These are phyloP conservation scores for Pyrus bretschneideri DNA, from an alignment of 306 rosid genomes.

Conservation along the genomic window DNA sequence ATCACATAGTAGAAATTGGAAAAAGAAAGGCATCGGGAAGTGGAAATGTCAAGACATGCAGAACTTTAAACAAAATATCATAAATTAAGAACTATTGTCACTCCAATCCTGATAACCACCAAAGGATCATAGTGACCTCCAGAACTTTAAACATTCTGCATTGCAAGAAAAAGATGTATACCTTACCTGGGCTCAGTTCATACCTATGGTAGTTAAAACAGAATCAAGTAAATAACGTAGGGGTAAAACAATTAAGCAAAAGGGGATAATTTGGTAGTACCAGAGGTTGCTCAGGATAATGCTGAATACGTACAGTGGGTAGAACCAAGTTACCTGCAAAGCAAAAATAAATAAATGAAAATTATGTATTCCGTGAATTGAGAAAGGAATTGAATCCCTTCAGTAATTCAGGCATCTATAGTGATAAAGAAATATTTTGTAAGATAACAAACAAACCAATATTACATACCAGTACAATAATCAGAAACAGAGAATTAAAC, in stretches of 20 bases:
- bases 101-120: not conserved
- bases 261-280: constrained; percentile 32
- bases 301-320: constrained; percentile 81
- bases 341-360: constrained; percentile 3
- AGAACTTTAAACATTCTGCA: not conserved
- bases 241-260: not conserved
- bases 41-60: not conserved
- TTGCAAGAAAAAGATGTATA: not conserved
- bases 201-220: not conserved
- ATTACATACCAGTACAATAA: not conserved
- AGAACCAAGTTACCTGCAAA: constrained; percentile 79
- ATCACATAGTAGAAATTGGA: constrained; percentile 2
- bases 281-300: constrained; percentile 70
- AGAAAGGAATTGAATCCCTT: not conserved
- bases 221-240: constrained; percentile 5
- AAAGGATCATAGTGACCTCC: not conserved
- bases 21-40: not conserved
- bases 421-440: not conserved
- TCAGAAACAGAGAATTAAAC: not conserved
- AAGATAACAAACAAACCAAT: not conserved
- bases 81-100: not conserved
- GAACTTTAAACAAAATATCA: not conserved
- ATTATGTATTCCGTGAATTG: not conserved
- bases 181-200: not conserved
- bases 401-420: not conserved